Percentiles rank a stretch among this genome's conserved stretches.
phyloP scores from a whole-genome alignment of 208 protist species.

The Vickermania spadyakhi region DNA sequence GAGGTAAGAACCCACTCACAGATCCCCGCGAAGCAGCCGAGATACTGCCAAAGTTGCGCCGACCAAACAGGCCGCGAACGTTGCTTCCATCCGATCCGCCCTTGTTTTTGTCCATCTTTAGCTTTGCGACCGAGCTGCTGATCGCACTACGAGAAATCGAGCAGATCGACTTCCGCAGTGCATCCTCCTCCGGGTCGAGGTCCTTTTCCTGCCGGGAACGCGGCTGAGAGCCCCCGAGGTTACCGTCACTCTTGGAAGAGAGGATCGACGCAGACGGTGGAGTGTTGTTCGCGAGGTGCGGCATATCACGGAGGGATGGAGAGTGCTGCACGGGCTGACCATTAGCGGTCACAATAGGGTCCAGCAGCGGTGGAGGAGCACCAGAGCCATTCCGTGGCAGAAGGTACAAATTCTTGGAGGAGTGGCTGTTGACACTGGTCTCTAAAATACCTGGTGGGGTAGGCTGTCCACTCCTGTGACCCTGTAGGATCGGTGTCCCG shows the following conservation, averaged over 20 bases:
- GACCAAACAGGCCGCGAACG: constrained; percentile 14
- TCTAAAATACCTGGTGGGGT: background rate
- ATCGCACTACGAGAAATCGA: background rate
- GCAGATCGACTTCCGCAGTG: background rate
- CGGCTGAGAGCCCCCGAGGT: background rate
- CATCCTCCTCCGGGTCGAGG: too few relatives aligned
- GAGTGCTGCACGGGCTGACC: background rate
- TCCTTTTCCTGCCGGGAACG: background rate
- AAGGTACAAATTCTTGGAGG: background rate
- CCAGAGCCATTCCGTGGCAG: background rate
- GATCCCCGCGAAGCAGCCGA: background rate
- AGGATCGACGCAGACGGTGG: background rate
- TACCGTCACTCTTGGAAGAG: background rate
- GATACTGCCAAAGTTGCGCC: constrained; percentile 25
- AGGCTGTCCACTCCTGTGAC: background rate
- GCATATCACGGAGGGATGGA: background rate
- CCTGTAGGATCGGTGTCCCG: background rate
- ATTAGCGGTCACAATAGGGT: background rate
- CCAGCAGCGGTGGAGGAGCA: background rate
- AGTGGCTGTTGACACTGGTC: background rate
- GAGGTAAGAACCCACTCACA: background rate
- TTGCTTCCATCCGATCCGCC: background rate
- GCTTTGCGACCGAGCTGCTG: background rate
- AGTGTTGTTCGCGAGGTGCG: background rate
- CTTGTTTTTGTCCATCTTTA: background rate